Conservation (phyloP, 441 rosid genomes). For the Euphorbia corollata region DNA sequence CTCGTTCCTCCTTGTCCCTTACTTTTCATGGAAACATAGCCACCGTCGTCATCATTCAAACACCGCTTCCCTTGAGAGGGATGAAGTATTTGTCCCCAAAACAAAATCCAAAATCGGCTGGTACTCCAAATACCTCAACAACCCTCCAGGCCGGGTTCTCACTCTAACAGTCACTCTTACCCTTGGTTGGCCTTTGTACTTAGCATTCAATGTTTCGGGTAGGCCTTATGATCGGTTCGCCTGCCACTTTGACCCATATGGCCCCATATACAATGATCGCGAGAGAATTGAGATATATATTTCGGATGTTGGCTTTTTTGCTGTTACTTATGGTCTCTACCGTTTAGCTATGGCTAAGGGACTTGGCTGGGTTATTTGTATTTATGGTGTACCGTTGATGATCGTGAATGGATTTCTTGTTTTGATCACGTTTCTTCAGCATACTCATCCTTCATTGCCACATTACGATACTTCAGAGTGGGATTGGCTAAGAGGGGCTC, state of each 20-base stretch:
- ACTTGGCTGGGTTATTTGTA: constrained; percentile 53
- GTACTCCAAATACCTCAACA: constrained; percentile 80
- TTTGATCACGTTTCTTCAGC: constrained; percentile 78
- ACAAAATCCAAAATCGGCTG: constrained; percentile 38
- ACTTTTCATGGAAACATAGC: constrained; percentile 94
- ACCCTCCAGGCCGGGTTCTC: constrained; percentile 59
- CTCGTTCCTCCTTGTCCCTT: constrained; percentile 77
- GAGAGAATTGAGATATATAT: constrained; percentile 65
- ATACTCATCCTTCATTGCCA: constrained; percentile 80
- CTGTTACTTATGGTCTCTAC: constrained; percentile 53
- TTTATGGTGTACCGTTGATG: constrained; percentile 70
- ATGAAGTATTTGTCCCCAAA: constrained; percentile 92
- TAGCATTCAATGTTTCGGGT: constrained; percentile 76
- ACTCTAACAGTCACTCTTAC: constrained; percentile 49
- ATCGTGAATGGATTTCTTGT: constrained; percentile 75
- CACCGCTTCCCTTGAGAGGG: constrained; percentile 74
- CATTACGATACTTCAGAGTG: constrained; percentile 81
- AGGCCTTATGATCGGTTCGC: constrained; percentile 71
- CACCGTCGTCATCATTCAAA: constrained; percentile 97
- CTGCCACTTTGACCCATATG: constrained; percentile 66
- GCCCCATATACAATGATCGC: constrained; percentile 72
- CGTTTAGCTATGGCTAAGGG: constrained; percentile 48
- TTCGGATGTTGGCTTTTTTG: constrained; percentile 75
- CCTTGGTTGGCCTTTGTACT: constrained; percentile 88
- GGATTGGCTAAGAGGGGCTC: constrained; percentile 95